Percentiles rank a stretch among this genome's conserved stretches.
Evolutionary conservation across 2,329 filamentous ascomycete species (phyloP).

Genomic region (Aspergillus sp.): DNA sequence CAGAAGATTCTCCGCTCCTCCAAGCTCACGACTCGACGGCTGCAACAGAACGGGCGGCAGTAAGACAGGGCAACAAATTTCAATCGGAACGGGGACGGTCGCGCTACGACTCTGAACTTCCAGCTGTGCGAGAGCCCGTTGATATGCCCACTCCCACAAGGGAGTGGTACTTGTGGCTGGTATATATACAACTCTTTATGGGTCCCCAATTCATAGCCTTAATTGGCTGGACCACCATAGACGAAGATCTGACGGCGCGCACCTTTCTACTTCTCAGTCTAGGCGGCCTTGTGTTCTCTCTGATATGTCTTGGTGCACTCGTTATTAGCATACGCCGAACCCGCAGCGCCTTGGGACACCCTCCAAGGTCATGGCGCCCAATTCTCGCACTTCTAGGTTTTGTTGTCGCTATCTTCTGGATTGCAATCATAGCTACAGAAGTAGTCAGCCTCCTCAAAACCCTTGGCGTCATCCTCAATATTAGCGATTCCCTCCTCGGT

Average conservation of each 20-base stretch:
- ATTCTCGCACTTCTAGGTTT: constrained; percentile 88
- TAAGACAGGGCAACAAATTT: constrained; percentile 18
- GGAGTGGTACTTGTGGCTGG: constrained; percentile 89
- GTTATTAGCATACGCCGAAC: constrained; percentile 60
- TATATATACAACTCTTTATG: constrained; percentile 79
- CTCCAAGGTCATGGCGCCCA: constrained; percentile 70
- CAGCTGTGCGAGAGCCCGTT: constrained; percentile 26
- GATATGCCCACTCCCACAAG: constrained; percentile 34
- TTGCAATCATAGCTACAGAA: constrained; percentile 91
- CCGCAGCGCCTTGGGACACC: constrained; percentile 48
- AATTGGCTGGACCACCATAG: constrained; percentile 63
- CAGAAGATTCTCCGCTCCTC: constrained; percentile 38
- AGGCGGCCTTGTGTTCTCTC: constrained; percentile 67
- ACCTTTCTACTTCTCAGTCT: constrained; percentile 59
- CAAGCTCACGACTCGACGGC: constrained; percentile 20
- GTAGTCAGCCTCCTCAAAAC: constrained; percentile 94
- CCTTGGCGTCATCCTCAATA: constrained; percentile 84
- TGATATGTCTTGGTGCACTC: constrained; percentile 65
- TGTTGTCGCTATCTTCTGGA: constrained; percentile 89
- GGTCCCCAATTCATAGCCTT: constrained; percentile 80
- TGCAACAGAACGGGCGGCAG: constrained; percentile 6
- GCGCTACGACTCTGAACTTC: constrained; percentile 43
- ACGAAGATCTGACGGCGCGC: constrained; percentile 53
- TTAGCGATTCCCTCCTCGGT: constrained; percentile 91
- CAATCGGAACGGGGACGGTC: constrained; percentile 14